Evolutionary conservation across 1,139 yeast genomes (phyloP), one percentile per base, ranked within the genome.

Genomic region (Meyerozyma athensensis): DNA sequence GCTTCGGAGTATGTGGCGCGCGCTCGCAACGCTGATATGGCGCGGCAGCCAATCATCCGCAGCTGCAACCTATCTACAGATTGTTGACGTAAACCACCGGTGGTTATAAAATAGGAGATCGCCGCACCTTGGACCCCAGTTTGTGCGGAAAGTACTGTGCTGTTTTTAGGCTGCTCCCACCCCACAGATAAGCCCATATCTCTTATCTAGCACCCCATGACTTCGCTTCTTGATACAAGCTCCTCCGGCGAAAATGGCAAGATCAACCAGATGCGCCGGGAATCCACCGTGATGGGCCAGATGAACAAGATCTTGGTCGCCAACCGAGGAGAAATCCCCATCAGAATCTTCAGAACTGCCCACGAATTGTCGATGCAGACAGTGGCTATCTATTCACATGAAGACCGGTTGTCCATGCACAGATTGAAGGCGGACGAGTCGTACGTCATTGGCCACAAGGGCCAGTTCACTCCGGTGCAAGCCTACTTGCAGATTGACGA

Each of bases 301-400:
- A 73, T 80, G 66, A 81, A 81, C 67, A 85, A 85, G 66, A 75
- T 85, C 53, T 65, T 84, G 55, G 97, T 90, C 38, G 97, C 97
- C 49, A 90, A 90, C 71, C 79, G 98, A 67, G 97, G 97, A 52
- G 98, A 90, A 64, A 86, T 86, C 53, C 94, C 92, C 35, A 81
- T 84, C 55, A 69, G 94, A 65, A 83, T 92, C 59, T 94, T 92
- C 67, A 79, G 98, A 68, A 84, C 97, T 24, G 98, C 98, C 43
- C 98, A 94, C 67, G 98, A 94, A 63, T 74, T 92, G 57, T 85
- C 96, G 31, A 87, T 94, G 96, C 90, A 86, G 57, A 92, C 99
- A 0, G 97, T 92, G 38, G 98, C 98, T 36, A 83, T 94, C 56
- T 94, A 89, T 61, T 90, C 97, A 34, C 95, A 90, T 61, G 97